phyloP scores from a whole-genome alignment of 2,329 filamentous ascomycete species.

The Myrmaecium sp. region DNA sequence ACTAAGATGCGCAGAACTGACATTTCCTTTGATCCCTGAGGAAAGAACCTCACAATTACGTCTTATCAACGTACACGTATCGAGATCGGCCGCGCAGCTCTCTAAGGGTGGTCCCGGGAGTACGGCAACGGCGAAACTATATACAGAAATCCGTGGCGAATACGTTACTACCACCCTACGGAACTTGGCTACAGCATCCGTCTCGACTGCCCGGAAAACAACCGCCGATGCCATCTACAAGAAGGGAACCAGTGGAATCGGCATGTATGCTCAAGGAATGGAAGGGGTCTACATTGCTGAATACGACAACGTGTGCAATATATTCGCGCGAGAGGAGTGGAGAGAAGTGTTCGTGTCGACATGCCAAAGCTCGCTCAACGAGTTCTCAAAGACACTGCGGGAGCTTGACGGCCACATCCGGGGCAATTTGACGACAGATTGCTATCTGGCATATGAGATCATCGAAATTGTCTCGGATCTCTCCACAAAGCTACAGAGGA shows the following conservation, averaged over 20 bases:
- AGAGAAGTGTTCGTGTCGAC: constrained; percentile 61
- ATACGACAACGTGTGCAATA: constrained; percentile 74
- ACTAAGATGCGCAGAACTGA: constrained; percentile 29
- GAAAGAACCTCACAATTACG: constrained; percentile 61
- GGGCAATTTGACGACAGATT: constrained; percentile 71
- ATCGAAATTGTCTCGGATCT: constrained; percentile 75
- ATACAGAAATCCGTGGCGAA: constrained; percentile 69
- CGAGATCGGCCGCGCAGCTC: constrained; percentile 36
- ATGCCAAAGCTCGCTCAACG: constrained; percentile 59
- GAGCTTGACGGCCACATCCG: constrained; percentile 87
- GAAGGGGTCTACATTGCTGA: constrained; percentile 78
- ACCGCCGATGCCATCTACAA: constrained; percentile 67
- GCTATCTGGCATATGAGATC: constrained; percentile 88
- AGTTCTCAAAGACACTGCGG: constrained; percentile 69
- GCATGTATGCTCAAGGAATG: constrained; percentile 72
- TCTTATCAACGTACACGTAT: constrained; percentile 64
- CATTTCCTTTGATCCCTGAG: constrained; percentile 65
- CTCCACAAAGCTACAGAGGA: constrained; percentile 61
- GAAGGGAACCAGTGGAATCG: constrained; percentile 78
- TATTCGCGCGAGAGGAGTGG: constrained; percentile 80
- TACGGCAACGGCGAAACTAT: constrained; percentile 62
- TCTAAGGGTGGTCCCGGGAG: constrained; percentile 34
- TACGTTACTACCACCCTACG: constrained; percentile 71
- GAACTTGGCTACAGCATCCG: constrained; percentile 72
- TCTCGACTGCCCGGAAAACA: constrained; percentile 60